A percentile compares a stretch with the other conserved stretches of the same genome.
phyloP scores from a whole-genome alignment of 2,329 filamentous ascomycete genomes.

The Rutstroemia sp. region DNA sequence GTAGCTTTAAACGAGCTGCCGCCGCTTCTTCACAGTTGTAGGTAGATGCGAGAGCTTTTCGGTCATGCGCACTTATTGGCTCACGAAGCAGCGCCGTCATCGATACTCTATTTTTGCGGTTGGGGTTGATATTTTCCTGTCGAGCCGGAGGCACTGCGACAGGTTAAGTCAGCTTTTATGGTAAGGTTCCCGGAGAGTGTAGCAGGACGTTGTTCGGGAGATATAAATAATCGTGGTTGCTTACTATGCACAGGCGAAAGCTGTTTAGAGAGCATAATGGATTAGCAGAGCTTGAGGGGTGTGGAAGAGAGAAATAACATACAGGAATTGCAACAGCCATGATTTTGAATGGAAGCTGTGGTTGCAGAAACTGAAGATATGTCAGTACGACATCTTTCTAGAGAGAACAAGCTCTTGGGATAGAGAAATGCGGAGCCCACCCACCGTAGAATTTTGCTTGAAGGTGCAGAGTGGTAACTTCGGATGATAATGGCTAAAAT shows the following conservation, averaged over 20 bases:
- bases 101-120: background rate
- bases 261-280: background rate
- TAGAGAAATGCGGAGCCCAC: background rate
- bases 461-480: background rate
- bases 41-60: background rate
- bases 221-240: background rate
- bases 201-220: background rate
- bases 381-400: background rate
- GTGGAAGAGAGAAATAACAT: background rate
- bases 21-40: constrained; percentile 1
- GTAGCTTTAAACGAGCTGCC: background rate
- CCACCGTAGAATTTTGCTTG: background rate
- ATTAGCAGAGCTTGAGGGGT: background rate
- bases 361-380: background rate
- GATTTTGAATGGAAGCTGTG: background rate
- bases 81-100: background rate
- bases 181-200: background rate
- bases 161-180: background rate
- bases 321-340: background rate
- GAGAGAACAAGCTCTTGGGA: background rate
- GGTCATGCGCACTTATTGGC: background rate
- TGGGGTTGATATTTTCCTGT: background rate
- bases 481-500: background rate
- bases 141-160: background rate
- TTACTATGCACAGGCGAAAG: background rate